phyloP scores from a whole-genome alignment of 768 basidiomycete species.

The Cystofilobasidium ferigula region DNA sequence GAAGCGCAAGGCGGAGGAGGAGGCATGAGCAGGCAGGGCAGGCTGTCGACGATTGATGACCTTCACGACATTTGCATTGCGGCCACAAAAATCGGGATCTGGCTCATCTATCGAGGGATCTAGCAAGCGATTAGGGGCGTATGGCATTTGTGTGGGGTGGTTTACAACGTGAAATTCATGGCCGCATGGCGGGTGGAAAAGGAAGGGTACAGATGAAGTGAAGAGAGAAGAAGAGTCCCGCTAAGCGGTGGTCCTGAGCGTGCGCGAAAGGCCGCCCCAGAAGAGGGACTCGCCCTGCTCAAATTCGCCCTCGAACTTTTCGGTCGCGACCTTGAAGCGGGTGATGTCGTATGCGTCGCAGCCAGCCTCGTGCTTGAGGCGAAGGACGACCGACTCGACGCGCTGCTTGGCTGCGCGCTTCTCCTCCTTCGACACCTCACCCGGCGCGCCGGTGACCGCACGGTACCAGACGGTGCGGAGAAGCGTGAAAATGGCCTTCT shows the following conservation, averaged over 20 bases:
- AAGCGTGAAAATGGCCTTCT: slow-evolving; percentile 34
- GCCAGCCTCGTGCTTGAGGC: slow-evolving; percentile 34
- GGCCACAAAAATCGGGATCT: too few relatives aligned
- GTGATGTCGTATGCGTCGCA: slow-evolving; percentile 34
- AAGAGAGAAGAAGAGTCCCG: neutral
- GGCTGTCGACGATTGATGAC: neutral
- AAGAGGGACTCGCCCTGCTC: slow-evolving; percentile 35
- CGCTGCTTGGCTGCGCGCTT: slow-evolving; percentile 35
- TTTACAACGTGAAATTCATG: too few relatives aligned
- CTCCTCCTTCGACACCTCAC: slow-evolving; percentile 32
- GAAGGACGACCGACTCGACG: slow-evolving; percentile 34
- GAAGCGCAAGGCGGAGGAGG: slow-evolving; percentile 19
- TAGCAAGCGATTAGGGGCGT: too few relatives aligned
- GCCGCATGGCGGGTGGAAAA: too few relatives aligned
- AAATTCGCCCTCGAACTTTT: slow-evolving; percentile 35
- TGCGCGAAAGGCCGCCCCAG: slow-evolving; percentile 35
- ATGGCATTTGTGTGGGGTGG: too few relatives aligned
- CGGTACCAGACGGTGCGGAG: slow-evolving; percentile 36
- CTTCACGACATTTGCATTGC: too few relatives aligned
- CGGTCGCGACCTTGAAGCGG: slow-evolving; percentile 31
- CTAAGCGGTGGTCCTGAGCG: slow-evolving; percentile 26
- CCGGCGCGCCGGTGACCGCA: slow-evolving; percentile 34
- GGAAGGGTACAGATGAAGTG: neutral
- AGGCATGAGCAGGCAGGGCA: neutral
- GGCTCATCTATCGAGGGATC: too few relatives aligned